A percentile compares a stretch with the other conserved stretches of the same genome.
phyloP scores from a whole-genome alignment of 352 stramenopile genomes.

The Globisporangium recalcitrans region DNA sequence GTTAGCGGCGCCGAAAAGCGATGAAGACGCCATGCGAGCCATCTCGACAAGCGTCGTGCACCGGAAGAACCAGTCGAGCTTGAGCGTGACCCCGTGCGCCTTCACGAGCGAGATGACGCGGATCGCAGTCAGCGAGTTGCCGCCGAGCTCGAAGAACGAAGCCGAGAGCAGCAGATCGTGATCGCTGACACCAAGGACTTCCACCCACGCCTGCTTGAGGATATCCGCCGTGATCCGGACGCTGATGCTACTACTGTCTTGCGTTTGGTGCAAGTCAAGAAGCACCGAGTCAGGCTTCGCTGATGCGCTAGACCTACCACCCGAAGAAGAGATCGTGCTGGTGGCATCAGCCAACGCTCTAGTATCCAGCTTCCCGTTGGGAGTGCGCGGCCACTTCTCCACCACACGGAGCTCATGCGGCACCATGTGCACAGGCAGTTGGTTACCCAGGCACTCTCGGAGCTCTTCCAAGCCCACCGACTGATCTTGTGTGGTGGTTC shows the following conservation, averaged over 20 bases:
- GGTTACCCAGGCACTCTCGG: slow-evolving; percentile 20
- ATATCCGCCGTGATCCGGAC: slow-evolving; percentile 30
- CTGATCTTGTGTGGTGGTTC: neutral
- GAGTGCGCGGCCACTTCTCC: slow-evolving; percentile 44
- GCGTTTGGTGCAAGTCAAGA: neutral
- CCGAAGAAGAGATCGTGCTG: neutral
- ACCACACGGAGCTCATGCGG: slow-evolving; percentile 43
- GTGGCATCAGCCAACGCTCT: slow-evolving; percentile 24
- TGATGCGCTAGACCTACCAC: neutral
- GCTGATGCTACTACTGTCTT: slow-evolving; percentile 16
- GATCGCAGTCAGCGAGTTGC: slow-evolving; percentile 62
- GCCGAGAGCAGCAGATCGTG: slow-evolving; percentile 20
- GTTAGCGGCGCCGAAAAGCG: slow-evolving; percentile 10
- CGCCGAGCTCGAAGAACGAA: slow-evolving; percentile 68
- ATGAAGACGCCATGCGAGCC: slow-evolving; percentile 21
- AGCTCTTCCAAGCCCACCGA: slow-evolving; percentile 13
- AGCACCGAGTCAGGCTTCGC: neutral
- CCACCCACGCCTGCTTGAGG: slow-evolving; percentile 42
- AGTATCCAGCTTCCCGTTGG: slow-evolving; percentile 72
- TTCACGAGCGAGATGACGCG: slow-evolving; percentile 52
- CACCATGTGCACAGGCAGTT: slow-evolving; percentile 65
- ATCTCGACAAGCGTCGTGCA: slow-evolving; percentile 37
- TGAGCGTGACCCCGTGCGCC: slow-evolving; percentile 33
- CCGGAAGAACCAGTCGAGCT: slow-evolving; percentile 46
- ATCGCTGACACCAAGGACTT: slow-evolving; percentile 38